Evolutionary conservation across 2,329 filamentous ascomycete genomes (phyloP).

Genomic region (Aplosporella prunicola): DNA sequence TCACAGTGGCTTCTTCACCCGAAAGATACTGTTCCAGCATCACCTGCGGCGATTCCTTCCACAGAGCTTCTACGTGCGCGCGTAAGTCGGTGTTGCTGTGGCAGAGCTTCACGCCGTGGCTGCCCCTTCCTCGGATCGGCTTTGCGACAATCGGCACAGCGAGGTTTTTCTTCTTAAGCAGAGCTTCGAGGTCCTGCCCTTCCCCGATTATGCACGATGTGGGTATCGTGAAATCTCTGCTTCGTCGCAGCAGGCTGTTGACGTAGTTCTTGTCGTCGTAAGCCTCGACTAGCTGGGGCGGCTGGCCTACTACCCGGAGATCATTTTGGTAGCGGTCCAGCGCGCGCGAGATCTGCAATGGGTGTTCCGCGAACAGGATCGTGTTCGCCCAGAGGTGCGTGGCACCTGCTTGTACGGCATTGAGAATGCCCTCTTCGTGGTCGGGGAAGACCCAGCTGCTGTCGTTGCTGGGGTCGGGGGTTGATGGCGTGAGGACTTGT

Average conservation of each 20-base stretch:
- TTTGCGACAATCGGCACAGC: conserved; percentile 37
- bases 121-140: conserved; percentile 41
- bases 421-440: conserved; percentile 93
- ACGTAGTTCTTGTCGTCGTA: conserved; percentile 45
- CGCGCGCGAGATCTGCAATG: conserved; percentile 34
- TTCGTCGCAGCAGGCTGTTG: conserved; percentile 33
- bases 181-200: conserved; percentile 12
- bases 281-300: conserved; percentile 37
- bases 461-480: conserved; percentile 47
- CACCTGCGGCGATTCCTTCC: conserved; percentile 28
- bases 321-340: conserved; percentile 22
- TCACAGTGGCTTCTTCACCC: conserved; percentile 43
- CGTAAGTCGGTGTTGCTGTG: conserved; percentile 20
- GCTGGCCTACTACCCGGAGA: conserved; percentile 37
- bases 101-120: conserved; percentile 43
- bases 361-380: conserved; percentile 40
- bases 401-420: conserved; percentile 87
- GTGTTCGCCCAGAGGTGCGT: conserved; percentile 45
- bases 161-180: conserved; percentile 14
- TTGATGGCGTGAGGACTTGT: conserved; percentile 24
- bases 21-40: conserved; percentile 42
- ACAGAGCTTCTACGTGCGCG: conserved; percentile 26
- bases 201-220: background rate
- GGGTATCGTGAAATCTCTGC: conserved; percentile 33
- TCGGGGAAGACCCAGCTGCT: conserved; percentile 94